Conservation (phyloP, 73 alveolate species). For the Tetrahymena elliotti region DNA sequence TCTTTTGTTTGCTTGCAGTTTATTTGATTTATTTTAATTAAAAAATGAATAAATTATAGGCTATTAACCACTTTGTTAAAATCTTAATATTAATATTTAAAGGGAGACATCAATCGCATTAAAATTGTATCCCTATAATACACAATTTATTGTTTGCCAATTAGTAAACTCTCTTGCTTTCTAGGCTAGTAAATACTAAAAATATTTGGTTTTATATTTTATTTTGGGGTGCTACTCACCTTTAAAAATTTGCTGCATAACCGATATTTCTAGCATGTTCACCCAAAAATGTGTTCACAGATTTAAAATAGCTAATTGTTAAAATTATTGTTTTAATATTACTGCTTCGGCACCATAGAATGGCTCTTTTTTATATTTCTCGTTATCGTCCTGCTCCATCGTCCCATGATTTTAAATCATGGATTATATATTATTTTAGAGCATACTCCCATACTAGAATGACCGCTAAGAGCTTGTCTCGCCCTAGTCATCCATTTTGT, state of each 20-base stretch:
- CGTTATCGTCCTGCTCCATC: neutral
- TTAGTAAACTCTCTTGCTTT: neutral
- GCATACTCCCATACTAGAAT: neutral
- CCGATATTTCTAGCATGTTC: neutral
- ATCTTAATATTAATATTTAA: neutral
- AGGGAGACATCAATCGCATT: neutral
- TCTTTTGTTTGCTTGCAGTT: no score
- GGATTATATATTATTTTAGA: neutral
- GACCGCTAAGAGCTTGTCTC: neutral
- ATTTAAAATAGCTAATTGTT: neutral
- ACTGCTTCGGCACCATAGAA: neutral
- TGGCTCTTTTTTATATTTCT: neutral
- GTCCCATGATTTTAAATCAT: neutral
- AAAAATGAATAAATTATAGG: neutral
- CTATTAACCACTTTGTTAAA: neutral
- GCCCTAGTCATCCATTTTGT: neutral
- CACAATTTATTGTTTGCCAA: neutral
- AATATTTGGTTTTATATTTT: neutral
- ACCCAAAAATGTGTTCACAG: neutral
- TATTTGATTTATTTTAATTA: neutral
- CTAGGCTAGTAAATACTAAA: neutral
- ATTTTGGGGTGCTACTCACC: neutral
- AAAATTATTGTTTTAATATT: neutral
- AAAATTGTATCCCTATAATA: neutral
- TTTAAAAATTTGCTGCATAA: neutral